phyloP scores from a whole-genome alignment of 495 filamentous ascomycete species.

The Tuber aestivum region DNA sequence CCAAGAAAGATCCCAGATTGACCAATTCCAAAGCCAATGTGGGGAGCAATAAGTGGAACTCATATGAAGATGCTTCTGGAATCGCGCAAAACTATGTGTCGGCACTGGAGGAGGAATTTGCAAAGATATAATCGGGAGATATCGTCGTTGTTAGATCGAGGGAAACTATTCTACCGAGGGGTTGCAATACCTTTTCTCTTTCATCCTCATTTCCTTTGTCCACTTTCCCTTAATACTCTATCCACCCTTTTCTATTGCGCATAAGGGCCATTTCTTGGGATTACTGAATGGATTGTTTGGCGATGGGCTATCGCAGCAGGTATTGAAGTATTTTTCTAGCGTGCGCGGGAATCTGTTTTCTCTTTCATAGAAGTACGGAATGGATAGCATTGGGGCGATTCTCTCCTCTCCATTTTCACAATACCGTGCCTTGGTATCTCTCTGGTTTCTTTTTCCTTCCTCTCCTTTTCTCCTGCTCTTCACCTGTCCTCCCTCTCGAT shows the following conservation, averaged over 20 bases:
- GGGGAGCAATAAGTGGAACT: neutral
- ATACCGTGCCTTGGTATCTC: neutral
- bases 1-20: constrained; percentile 24
- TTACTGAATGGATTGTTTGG: neutral
- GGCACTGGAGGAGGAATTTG: neutral
- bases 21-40: constrained; percentile 1
- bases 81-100: neutral
- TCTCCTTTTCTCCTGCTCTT: neutral
- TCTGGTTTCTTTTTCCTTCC: neutral
- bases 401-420: neutral
- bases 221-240: neutral
- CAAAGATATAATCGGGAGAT: neutral
- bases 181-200: neutral
- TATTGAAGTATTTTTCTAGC: neutral
- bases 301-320: neutral
- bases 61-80: neutral
- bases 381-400: neutral
- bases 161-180: neutral
- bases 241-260: neutral
- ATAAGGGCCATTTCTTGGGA: neutral
- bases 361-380: constrained; percentile 3
- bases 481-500: neutral
- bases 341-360: neutral
- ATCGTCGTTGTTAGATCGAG: neutral
- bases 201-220: neutral